A percentile compares a stretch with the other conserved stretches of the same genome.
These are phyloP conservation scores for Tolypocladium ophioglossoides DNA, from an alignment of 2,329 filamentous ascomycete species.

Conservation along the genomic window DNA sequence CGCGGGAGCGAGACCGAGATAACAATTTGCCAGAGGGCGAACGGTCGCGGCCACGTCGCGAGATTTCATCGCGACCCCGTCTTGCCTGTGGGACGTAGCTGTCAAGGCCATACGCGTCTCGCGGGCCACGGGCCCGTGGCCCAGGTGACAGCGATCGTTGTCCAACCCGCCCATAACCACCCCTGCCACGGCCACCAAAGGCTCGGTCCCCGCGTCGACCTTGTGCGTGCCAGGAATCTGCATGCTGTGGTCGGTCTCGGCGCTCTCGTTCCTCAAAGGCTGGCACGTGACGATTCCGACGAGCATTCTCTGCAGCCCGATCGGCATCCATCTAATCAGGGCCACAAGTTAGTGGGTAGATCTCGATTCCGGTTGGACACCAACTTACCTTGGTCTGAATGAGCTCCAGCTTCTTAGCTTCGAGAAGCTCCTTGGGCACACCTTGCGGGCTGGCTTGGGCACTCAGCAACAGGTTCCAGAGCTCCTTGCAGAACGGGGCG, in stretches of 20 bases:
- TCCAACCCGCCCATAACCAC: slow-evolving; percentile 32
- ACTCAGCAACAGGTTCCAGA: slow-evolving; percentile 87
- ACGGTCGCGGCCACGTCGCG: slow-evolving; percentile 13
- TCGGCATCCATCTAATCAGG: slow-evolving; percentile 67
- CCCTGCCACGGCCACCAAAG: slow-evolving; percentile 30
- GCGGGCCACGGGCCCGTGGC: slow-evolving; percentile 29
- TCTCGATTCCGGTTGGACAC: not conserved
- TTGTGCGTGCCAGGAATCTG: slow-evolving; percentile 43
- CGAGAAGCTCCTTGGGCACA: slow-evolving; percentile 85
- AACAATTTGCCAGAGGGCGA: slow-evolving; percentile 23
- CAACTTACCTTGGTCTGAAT: slow-evolving; percentile 78
- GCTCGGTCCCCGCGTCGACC: slow-evolving; percentile 42
- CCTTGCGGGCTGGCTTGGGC: slow-evolving; percentile 82
- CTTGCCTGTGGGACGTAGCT: slow-evolving; percentile 41
- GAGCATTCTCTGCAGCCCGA: slow-evolving; percentile 65
- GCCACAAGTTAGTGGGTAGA: slow-evolving; percentile 1
- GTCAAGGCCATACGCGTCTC: slow-evolving; percentile 37
- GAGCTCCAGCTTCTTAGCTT: slow-evolving; percentile 91
- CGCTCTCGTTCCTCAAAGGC: slow-evolving; percentile 56
- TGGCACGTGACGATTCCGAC: slow-evolving; percentile 56
- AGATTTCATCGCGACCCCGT: slow-evolving; percentile 28
- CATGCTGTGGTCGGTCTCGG: slow-evolving; percentile 39
- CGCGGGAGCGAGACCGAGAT: slow-evolving; percentile 16
- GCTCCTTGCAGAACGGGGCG: slow-evolving; percentile 76
- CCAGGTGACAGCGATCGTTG: slow-evolving; percentile 39